Base-by-base conservation (phyloP, 2,329 filamentous ascomycete species). In the Trichoderma asperellum region DNA sequence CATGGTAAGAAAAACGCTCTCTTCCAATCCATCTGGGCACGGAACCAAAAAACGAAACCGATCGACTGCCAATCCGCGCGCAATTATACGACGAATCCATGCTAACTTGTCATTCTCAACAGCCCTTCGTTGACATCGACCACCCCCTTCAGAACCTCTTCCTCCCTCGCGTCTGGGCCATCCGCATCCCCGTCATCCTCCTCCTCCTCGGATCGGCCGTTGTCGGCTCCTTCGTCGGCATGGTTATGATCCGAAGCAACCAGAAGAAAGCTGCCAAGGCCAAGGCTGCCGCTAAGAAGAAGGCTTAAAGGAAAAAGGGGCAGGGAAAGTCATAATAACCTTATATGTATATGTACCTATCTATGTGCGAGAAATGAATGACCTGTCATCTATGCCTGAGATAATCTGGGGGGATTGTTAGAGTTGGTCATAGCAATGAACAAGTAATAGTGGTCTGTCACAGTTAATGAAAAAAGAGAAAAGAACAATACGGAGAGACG, bases 201-300 rank as follows among this genome's bases (percentile, higher is more conserved):
- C 91, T 97, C 72, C 89, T 99, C 58, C 86, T 99, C 74, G 94
- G 91, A 73, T 94, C 91, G 71, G 94, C 96, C 70, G 94, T 99
- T 70, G 95, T 99, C 71, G 96, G 96, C 73, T 96, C 93, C 71
- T 99, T 99, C 86, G 87, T 99, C 74, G 91, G 92, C 76, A 90
- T 97, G 78, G 95, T 99, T 78, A 99, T 99, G 96, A 98, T 99
- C 83, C 89, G 93, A 80, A 98, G 95, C 87, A 97, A 97, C 86
- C 88, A 92, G 81, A 98, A 98, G 89, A 97, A 96, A 89, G 93
- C 93, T 4, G 90, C 93, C 74, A 99, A 98, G 88, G 91, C 92
- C 72, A 94, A 94, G 82, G 91, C 92, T 69, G 91, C 91, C 24
- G 84, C 85, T 37, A 93, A 93, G 86, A 97, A 97, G 89, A 96